Percentiles rank a stretch among this genome's conserved stretches.
phyloP scores from a whole-genome alignment of 2,329 filamentous ascomycete species.

The Camillea tinctor region DNA sequence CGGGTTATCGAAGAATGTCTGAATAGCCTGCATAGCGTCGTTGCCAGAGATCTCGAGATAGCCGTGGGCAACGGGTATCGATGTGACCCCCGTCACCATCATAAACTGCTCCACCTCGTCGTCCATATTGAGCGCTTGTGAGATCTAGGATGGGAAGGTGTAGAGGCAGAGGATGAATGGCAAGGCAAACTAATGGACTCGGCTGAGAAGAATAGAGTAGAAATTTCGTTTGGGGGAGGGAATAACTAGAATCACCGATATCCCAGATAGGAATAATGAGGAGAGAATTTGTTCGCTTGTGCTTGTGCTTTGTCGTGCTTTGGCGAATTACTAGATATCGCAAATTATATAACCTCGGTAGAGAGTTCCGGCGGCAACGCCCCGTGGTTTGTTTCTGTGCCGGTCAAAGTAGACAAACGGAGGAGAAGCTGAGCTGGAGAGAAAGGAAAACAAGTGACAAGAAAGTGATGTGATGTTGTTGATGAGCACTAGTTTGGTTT shows the following conservation, averaged over 20 bases:
- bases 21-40: slow-evolving; percentile 81
- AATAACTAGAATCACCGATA: background rate
- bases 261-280: background rate
- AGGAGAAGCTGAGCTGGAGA: no score
- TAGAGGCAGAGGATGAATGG: background rate
- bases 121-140: slow-evolving; percentile 53
- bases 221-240: no score
- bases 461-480: no score
- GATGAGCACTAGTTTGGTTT: no score
- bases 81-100: slow-evolving; percentile 71
- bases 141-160: background rate
- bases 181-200: background rate
- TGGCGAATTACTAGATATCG: no score
- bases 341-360: no score
- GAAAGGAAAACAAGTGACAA: no score
- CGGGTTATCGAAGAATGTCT: slow-evolving; percentile 86
- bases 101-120: slow-evolving; percentile 76
- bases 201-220: background rate
- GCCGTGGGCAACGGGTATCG: slow-evolving; percentile 70
- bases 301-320: no score
- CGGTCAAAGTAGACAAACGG: no score
- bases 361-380: no score
- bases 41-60: slow-evolving; percentile 84
- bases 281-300: no score
- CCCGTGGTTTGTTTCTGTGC: no score